phyloP scores from a whole-genome alignment of 2,329 filamentous ascomycete genomes.

The Cladophialophora yegresii region DNA sequence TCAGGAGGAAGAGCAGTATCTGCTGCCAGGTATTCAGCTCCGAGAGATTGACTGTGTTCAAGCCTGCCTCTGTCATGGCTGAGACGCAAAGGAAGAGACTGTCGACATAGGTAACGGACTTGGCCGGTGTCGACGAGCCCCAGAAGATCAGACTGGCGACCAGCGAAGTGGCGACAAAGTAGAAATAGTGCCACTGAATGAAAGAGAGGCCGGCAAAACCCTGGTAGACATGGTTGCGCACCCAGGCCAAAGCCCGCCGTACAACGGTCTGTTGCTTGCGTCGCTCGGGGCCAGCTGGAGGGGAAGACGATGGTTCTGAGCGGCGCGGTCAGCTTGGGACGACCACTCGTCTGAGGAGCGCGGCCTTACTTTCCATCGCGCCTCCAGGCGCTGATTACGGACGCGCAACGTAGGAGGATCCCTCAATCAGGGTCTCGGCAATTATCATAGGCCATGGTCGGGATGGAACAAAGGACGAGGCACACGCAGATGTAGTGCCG shows the following conservation, averaged over 20 bases:
- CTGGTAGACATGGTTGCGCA: background rate
- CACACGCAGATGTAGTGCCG: background rate
- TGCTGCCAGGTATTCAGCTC: conserved; percentile 53
- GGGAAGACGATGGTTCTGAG: background rate
- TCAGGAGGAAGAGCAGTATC: conserved; percentile 50
- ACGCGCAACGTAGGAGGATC: background rate
- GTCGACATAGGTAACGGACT: conserved; percentile 50
- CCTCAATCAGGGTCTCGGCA: conserved; percentile 17
- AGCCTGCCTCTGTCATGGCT: conserved; percentile 52
- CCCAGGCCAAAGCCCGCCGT: background rate
- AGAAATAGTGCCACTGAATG: conserved; percentile 50
- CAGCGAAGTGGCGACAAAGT: conserved; percentile 49
- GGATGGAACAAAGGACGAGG: background rate
- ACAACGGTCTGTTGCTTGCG: conserved; percentile 1
- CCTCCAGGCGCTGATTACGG: background rate
- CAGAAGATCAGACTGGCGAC: conserved; percentile 52
- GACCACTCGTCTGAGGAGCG: background rate
- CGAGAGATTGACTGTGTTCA: conserved; percentile 54
- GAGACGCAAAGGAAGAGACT: conserved; percentile 50
- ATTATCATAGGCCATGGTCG: conserved; percentile 22
- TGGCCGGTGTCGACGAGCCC: conserved; percentile 48
- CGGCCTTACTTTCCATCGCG: conserved; percentile 12
- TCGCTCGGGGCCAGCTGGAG: conserved; percentile 1
- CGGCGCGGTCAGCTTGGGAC: background rate
- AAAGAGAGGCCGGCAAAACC: conserved; percentile 37